A percentile compares a stretch with the other conserved stretches of the same genome.
Evolutionary conservation across 129 eudicot species (phyloP).

Genomic region (Arctium lappa): DNA sequence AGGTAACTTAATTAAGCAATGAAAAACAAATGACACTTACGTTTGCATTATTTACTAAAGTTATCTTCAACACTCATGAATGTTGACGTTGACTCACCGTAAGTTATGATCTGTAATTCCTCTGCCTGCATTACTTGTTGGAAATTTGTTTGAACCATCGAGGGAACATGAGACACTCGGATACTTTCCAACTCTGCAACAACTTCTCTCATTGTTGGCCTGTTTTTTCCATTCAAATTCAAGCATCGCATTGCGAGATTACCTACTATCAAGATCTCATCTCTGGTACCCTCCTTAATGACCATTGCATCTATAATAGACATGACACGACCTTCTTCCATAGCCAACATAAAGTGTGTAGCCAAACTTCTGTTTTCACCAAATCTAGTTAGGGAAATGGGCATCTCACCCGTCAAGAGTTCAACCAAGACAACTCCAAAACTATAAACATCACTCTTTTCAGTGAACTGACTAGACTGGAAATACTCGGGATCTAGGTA

Average conservation of each 20-base stretch:
- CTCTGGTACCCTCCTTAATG: not conserved
- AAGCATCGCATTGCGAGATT: conserved; percentile 24
- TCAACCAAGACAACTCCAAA: conserved; percentile 30
- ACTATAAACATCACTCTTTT: conserved; percentile 33
- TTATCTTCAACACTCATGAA: not conserved
- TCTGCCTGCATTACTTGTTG: not conserved
- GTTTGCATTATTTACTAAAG: not conserved
- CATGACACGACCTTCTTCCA: conserved; percentile 29
- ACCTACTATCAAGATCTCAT: conserved; percentile 7
- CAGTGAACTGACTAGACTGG: conserved; percentile 28
- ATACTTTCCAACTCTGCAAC: conserved; percentile 18
- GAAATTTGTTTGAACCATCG: not conserved
- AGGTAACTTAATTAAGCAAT: not conserved
- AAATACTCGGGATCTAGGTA: conserved; percentile 31
- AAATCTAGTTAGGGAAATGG: conserved; percentile 8
- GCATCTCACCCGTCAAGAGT: conserved; percentile 23
- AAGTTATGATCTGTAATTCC: not conserved
- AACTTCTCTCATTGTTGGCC: conserved; percentile 36
- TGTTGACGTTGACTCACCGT: conserved; percentile 4
- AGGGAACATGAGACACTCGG: not conserved
- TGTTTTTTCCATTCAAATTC: conserved; percentile 19
- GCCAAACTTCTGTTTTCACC: conserved; percentile 20
- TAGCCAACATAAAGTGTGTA: conserved; percentile 15
- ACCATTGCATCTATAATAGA: conserved; percentile 24
- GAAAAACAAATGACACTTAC: not conserved